Evolutionary conservation across 1,139 yeast species (phyloP).

Genomic region (Magnusiomyces suaveolens): DNA sequence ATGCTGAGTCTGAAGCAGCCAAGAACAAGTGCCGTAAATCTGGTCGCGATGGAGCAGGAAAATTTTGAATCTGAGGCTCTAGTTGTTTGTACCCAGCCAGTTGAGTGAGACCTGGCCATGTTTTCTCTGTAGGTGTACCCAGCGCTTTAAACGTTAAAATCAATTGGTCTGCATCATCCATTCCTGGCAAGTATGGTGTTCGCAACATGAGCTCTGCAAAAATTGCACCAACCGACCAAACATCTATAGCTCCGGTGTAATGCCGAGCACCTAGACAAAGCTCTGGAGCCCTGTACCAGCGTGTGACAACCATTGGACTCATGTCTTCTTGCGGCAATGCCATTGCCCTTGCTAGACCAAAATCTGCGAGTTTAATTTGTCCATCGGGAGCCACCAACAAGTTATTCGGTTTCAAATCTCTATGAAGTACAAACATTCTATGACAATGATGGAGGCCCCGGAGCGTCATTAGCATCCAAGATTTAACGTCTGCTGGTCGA

Average conservation of each 20-base stretch:
- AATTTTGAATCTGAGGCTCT: slow-evolving; percentile 1
- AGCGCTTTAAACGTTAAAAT: slow-evolving; percentile 87
- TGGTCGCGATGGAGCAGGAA: slow-evolving; percentile 70
- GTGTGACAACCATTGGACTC: slow-evolving; percentile 88
- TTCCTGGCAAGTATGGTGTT: slow-evolving; percentile 90
- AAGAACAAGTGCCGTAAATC: slow-evolving; percentile 77
- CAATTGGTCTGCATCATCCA: slow-evolving; percentile 79
- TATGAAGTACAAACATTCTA: slow-evolving; percentile 75
- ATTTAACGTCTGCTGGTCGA: slow-evolving; percentile 77
- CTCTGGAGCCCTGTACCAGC: slow-evolving; percentile 98
- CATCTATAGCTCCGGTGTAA: slow-evolving; percentile 79
- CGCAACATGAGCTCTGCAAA: slow-evolving; percentile 93
- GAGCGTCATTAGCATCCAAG: slow-evolving; percentile 89
- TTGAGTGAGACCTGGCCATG: slow-evolving; percentile 83
- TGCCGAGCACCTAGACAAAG: slow-evolving; percentile 79
- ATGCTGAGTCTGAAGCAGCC: slow-evolving; percentile 83
- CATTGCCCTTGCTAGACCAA: slow-evolving; percentile 82
- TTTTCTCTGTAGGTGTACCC: slow-evolving; percentile 89
- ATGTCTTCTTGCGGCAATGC: slow-evolving; percentile 62
- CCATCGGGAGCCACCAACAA: slow-evolving; percentile 80
- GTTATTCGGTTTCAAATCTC: slow-evolving; percentile 51
- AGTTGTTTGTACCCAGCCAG: slow-evolving; percentile 50
- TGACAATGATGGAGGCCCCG: slow-evolving; percentile 95
- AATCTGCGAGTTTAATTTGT: slow-evolving; percentile 86
- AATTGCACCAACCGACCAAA: slow-evolving; percentile 94